Evolutionary conservation across 495 filamentous ascomycete genomes (phyloP), one percentile per base, ranked within the genome.

Genomic region (Alectoria sarmentosa): DNA sequence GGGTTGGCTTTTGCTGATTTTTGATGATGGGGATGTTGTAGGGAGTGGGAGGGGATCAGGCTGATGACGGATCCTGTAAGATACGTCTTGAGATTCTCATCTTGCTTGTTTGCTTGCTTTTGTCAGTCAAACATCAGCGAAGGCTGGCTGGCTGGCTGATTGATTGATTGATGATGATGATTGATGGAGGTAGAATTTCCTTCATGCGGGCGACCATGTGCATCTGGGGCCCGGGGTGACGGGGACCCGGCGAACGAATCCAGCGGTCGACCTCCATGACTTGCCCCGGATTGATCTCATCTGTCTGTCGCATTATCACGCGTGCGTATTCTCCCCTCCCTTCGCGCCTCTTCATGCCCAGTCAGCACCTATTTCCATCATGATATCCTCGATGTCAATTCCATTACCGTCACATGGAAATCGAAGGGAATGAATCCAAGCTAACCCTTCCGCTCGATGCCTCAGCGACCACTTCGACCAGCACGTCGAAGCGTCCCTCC

Each of bases 161-260:
- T n/a, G n/a, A n/a, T n/a, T n/a, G n/a, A n/a, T n/a, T n/a, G n/a
- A n/a, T n/a, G n/a, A n/a, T n/a, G n/a, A n/a, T n/a, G n/a, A n/a
- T n/a, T n/a, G n/a, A n/a, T n/a, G n/a, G n/a, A n/a, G n/a, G n/a
- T n/a, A 79, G 74, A 90, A 89, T 73, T 89, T 89, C 73, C 80
- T 90, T 1, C 86, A 88, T 67, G 83, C 82, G 4, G 85, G 86
- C 46, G 84, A 88, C 69, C 84, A 89, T 65, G 84, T 88, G 3
- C 85, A 89, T 66, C 77, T 89, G 14, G 87, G 85, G 0, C 85
- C 86, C 1, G 85, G 84, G 61, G 69, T 70, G 0, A 80, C 80
- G 1, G 76, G 77, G 0, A 70, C 73, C 34, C 76, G 87, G 0
- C 69, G 72, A 7, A 86, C 79, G 4, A 80, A 88, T 65, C 87